Percentiles rank a stretch among this genome's conserved stretches.
phyloP scores from a whole-genome alignment of 1,139 yeast species.

The Geotrichum macrosporum region DNA sequence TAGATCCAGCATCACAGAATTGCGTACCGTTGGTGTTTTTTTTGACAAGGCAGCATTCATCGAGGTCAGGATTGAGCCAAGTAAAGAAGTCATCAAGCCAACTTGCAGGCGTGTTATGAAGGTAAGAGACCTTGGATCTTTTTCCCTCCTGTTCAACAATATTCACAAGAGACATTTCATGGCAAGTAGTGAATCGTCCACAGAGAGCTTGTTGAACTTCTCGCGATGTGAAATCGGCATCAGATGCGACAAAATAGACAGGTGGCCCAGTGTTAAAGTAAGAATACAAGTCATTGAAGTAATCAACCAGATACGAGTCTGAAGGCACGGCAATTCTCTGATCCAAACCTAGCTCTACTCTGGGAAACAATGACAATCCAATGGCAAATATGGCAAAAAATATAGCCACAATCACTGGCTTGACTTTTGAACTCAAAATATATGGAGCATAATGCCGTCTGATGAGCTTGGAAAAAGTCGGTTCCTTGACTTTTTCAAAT shows the following conservation, averaged over 20 bases:
- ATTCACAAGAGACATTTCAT: slow-evolving; percentile 71
- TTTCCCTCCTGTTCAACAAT: slow-evolving; percentile 82
- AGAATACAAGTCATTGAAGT: slow-evolving; percentile 69
- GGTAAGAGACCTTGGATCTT: slow-evolving; percentile 57
- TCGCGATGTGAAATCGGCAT: slow-evolving; percentile 57
- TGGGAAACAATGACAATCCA: slow-evolving; percentile 66
- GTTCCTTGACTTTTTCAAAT: slow-evolving; percentile 30
- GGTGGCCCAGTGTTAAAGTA: slow-evolving; percentile 90
- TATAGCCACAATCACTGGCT: slow-evolving; percentile 48
- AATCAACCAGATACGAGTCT: slow-evolving; percentile 73
- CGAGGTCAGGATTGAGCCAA: slow-evolving; percentile 82
- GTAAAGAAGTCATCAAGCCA: slow-evolving; percentile 90
- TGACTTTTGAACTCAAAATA: slow-evolving; percentile 47
- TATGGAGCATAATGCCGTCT: slow-evolving; percentile 52
- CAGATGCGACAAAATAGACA: slow-evolving; percentile 70
- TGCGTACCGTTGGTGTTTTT: slow-evolving; percentile 36
- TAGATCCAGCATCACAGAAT: slow-evolving; percentile 64
- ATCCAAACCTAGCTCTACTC: slow-evolving; percentile 72
- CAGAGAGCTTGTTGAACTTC: slow-evolving; percentile 68
- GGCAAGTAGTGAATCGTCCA: slow-evolving; percentile 82
- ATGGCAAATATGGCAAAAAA: slow-evolving; percentile 63
- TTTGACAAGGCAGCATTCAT: slow-evolving; percentile 68
- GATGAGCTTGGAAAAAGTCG: slow-evolving; percentile 42
- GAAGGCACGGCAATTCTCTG: slow-evolving; percentile 84
- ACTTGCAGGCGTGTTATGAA: slow-evolving; percentile 77